phyloP scores from a whole-genome alignment of 768 basidiomycete species.

The Kwoniella shandongensis region DNA sequence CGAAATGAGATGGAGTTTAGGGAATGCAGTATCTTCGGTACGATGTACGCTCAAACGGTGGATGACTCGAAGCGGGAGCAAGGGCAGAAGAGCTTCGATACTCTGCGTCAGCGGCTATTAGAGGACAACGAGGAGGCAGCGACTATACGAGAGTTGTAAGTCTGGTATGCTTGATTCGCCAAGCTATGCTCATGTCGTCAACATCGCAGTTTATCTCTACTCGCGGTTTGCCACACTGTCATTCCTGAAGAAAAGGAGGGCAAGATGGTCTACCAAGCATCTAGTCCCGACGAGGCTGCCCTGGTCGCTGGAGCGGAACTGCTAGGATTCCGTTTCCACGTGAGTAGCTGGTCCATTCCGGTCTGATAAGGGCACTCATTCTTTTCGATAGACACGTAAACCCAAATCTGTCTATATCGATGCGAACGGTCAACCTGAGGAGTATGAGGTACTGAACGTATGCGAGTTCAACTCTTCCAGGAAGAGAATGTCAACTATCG shows the following conservation, averaged over 20 bases:
- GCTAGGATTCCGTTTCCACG: slow-evolving; percentile 89
- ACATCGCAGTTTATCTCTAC: slow-evolving; percentile 68
- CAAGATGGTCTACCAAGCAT: slow-evolving; percentile 92
- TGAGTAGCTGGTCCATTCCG: slow-evolving; percentile 57
- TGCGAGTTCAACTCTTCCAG: slow-evolving; percentile 99
- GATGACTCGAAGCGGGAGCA: slow-evolving; percentile 80
- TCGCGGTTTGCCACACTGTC: slow-evolving; percentile 97
- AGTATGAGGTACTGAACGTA: slow-evolving; percentile 90
- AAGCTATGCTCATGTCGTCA: slow-evolving; percentile 5
- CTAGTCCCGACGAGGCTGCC: slow-evolving; percentile 96
- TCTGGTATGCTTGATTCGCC: background rate
- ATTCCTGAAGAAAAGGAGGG: slow-evolving; percentile 85
- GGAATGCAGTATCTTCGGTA: slow-evolving; percentile 82
- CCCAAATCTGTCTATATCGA: slow-evolving; percentile 92
- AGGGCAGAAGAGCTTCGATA: slow-evolving; percentile 77
- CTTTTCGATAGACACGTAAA: slow-evolving; percentile 71
- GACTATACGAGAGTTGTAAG: slow-evolving; percentile 47
- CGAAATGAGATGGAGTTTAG: slow-evolving; percentile 98
- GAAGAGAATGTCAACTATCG: slow-evolving; percentile 95
- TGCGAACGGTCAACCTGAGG: slow-evolving; percentile 67
- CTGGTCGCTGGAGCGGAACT: slow-evolving; percentile 90
- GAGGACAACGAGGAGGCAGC: slow-evolving; percentile 54
- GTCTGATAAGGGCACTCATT: background rate
- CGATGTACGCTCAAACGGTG: slow-evolving; percentile 84
- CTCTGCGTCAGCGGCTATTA: slow-evolving; percentile 58